These are phyloP conservation scores for Sergeia podlipaevii DNA, from an alignment of 208 protist genomes.

Conservation along the genomic window DNA sequence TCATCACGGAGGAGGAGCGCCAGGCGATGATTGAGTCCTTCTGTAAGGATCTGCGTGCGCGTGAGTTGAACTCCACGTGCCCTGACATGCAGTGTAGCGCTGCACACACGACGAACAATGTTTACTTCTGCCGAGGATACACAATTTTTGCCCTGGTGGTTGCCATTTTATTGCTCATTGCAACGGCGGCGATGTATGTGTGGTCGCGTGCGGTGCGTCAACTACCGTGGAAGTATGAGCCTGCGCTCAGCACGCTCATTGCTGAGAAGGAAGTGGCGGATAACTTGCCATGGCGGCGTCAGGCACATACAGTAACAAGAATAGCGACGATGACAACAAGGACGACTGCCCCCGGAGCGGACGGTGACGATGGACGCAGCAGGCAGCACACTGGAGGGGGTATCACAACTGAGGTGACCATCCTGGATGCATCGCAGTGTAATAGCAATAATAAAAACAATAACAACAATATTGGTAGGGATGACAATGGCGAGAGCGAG, in stretches of 20 bases:
- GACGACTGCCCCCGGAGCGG: too few relatives aligned
- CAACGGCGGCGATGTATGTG: constrained; percentile 24
- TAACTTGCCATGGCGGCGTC: too few relatives aligned
- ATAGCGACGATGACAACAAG: not conserved
- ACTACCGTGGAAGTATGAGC: constrained; percentile 63
- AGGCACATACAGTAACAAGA: not conserved
- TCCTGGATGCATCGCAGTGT: too few relatives aligned
- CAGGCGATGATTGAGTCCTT: constrained; percentile 10
- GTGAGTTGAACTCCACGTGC: constrained; percentile 27
- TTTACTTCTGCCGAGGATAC: constrained; percentile 54
- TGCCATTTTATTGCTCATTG: constrained; percentile 24
- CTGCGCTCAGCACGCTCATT: constrained; percentile 26
- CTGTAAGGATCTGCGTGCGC: constrained; percentile 39
- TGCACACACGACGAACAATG: constrained; percentile 51
- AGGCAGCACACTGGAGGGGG: too few relatives aligned
- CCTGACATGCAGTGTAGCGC: constrained; percentile 48
- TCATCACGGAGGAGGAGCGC: not conserved
- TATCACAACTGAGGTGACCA: too few relatives aligned
- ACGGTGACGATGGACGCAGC: too few relatives aligned
- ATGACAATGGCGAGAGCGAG: too few relatives aligned
- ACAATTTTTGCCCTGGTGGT: constrained; percentile 31
- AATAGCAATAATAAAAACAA: too few relatives aligned
- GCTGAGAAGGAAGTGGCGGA: too few relatives aligned
- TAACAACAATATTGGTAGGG: too few relatives aligned
- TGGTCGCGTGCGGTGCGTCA: constrained; percentile 43